phyloP scores from a whole-genome alignment of 1,284 basidiomycete genomes.

The Moniliella sp. region DNA sequence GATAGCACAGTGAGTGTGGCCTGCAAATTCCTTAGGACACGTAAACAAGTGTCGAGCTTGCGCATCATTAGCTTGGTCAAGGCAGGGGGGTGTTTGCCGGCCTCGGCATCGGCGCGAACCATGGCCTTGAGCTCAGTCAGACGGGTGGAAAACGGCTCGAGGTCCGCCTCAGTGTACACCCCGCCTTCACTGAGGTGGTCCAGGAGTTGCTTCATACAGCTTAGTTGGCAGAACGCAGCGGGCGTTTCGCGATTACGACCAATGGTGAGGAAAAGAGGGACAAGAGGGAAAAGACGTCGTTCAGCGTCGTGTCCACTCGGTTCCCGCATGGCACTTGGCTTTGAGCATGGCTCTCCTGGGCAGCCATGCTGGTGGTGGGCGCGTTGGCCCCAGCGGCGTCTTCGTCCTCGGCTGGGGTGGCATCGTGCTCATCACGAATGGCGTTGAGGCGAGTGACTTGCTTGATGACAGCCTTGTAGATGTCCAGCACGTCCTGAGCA shows the following conservation, averaged over 20 bases:
- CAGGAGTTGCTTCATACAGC: constrained; percentile 31
- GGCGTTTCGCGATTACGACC: constrained; percentile 28
- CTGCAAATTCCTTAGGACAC: constrained; percentile 17
- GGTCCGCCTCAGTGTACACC: constrained; percentile 29
- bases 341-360: not conserved
- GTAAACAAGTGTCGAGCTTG: constrained; percentile 64
- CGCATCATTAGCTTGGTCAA: constrained; percentile 73
- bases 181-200: constrained; percentile 30
- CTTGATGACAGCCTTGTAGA: constrained; percentile 82
- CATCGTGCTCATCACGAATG: constrained; percentile 47
- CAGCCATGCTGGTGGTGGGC: not conserved
- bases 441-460: constrained; percentile 84
- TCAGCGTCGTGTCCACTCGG: constrained; percentile 28
- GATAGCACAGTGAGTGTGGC: constrained; percentile 29
- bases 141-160: constrained; percentile 24
- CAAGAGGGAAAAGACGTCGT: constrained; percentile 30
- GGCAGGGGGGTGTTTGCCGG: constrained; percentile 57
- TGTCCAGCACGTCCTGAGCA: constrained; percentile 69
- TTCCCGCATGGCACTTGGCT: not conserved
- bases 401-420: not conserved
- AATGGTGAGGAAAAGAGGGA: constrained; percentile 33
- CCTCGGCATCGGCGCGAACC: constrained; percentile 38
- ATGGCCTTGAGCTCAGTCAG: constrained; percentile 26
- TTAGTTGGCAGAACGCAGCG: constrained; percentile 27
- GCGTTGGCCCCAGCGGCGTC: not conserved